Evolutionary conservation across 768 basidiomycete genomes (phyloP).

Genomic region (Tricholoma flavovirens): DNA sequence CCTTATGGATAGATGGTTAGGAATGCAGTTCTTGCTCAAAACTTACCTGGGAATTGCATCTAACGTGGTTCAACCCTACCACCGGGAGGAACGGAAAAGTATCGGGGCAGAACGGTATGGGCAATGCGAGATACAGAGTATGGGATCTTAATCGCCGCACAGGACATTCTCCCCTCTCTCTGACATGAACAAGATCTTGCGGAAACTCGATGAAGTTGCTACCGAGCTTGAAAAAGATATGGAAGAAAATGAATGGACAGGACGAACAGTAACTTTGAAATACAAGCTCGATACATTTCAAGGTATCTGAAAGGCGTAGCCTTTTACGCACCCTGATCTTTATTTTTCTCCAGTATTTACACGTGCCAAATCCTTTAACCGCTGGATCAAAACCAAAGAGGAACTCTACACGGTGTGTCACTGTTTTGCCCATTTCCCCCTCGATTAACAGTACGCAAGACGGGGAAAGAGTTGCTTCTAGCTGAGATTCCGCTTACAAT

Average conservation of each 20-base stretch:
- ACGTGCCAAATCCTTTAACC: conserved; percentile 73
- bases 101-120: conserved; percentile 83
- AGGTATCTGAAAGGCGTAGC: conserved; percentile 33
- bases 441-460: conserved; percentile 33
- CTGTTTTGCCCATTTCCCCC: conserved; percentile 1
- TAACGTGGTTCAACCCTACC: conserved; percentile 70
- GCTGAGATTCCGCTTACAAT: conserved; percentile 76
- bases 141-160: background rate
- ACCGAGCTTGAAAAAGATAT: conserved; percentile 80
- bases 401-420: conserved; percentile 67
- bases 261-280: conserved; percentile 86
- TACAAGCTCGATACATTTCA: conserved; percentile 91
- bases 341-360: conserved; percentile 52
- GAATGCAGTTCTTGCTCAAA: conserved; percentile 65
- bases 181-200: conserved; percentile 60
- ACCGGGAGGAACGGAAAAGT: conserved; percentile 82
- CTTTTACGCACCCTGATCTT: background rate
- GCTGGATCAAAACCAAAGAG: conserved; percentile 73
- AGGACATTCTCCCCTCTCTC: conserved; percentile 75
- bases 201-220: conserved; percentile 77
- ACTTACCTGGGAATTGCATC: conserved; percentile 85
- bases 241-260: conserved; percentile 73
- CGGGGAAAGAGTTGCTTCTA: conserved; percentile 76
- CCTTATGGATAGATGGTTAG: conserved; percentile 86
- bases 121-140: background rate